Evolutionary conservation across 108 stramenopile species (phyloP).

Genomic region (Conticribra guillardii): DNA sequence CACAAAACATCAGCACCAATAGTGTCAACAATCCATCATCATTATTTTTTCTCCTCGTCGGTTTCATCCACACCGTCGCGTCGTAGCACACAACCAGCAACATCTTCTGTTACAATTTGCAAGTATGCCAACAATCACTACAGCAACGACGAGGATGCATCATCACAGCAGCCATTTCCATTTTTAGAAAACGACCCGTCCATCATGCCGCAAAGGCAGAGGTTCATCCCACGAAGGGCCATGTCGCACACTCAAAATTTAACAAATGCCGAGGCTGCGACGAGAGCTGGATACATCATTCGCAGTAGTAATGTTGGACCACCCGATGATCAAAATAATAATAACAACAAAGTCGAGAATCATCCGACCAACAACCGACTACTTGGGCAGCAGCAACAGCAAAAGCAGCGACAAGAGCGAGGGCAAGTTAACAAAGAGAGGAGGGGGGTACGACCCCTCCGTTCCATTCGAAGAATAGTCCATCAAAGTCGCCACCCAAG

Average conservation of each 20-base stretch:
- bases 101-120: too few relatives aligned
- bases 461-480: conserved; percentile 40
- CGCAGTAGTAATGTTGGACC: conserved; percentile 6
- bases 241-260: conserved; percentile 34
- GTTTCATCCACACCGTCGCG: too few relatives aligned
- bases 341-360: not conserved
- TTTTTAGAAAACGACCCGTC: too few relatives aligned
- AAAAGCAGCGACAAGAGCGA: not conserved
- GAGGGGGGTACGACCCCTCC: conserved; percentile 26
- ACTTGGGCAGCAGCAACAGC: too few relatives aligned
- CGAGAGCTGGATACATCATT: conserved; percentile 43
- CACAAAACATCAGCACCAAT: too few relatives aligned
- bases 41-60: too few relatives aligned
- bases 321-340: not conserved
- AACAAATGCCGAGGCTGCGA: conserved; percentile 29
- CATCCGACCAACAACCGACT: too few relatives aligned
- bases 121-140: conserved; percentile 8
- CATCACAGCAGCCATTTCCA: too few relatives aligned
- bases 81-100: too few relatives aligned
- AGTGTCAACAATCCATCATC: too few relatives aligned
- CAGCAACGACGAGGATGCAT: conserved; percentile 1
- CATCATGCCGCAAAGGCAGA: not conserved
- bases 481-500: conserved; percentile 10
- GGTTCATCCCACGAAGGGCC: conserved; percentile 29
- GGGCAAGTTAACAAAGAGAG: not conserved